Conservation (phyloP, 2,329 filamentous ascomycete genomes). For the Aspergillus luchuensis region DNA sequence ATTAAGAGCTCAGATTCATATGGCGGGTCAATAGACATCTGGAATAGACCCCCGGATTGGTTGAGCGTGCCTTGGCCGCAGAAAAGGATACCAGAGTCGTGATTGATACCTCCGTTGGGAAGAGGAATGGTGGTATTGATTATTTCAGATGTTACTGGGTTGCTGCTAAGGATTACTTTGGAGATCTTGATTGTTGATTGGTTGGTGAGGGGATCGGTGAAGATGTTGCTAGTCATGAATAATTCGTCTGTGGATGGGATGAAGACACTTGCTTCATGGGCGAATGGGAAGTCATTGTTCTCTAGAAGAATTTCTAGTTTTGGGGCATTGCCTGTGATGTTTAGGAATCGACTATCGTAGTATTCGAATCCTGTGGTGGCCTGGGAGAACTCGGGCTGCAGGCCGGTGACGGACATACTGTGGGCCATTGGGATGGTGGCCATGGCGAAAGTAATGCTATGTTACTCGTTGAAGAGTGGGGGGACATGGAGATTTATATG, state of each 20-base stretch:
- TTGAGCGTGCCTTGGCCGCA: constrained; percentile 44
- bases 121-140: constrained; percentile 44
- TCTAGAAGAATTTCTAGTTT: constrained; percentile 43
- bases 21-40: constrained; percentile 23
- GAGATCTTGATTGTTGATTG: constrained; percentile 23
- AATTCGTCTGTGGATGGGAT: constrained; percentile 37
- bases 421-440: not conserved
- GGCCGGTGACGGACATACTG: not conserved
- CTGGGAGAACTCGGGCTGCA: not conserved
- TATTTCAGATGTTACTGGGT: constrained; percentile 33
- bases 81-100: constrained; percentile 40
- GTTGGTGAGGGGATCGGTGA: constrained; percentile 21
- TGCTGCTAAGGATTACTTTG: constrained; percentile 18
- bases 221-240: constrained; percentile 44
- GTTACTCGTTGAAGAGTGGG: too few relatives aligned
- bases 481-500: not conserved
- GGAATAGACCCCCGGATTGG: constrained; percentile 24
- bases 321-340: constrained; percentile 42
- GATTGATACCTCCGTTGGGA: constrained; percentile 53
- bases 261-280: constrained; percentile 52
- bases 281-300: constrained; percentile 48
- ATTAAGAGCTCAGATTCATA: constrained; percentile 11
- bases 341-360: constrained; percentile 24
- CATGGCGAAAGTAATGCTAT: too few relatives aligned
- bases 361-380: constrained; percentile 11